Percentiles rank a stretch among this genome's conserved stretches.
Evolutionary conservation across 768 basidiomycete genomes (phyloP).

Genomic region (Kwoniella mangroviensis): DNA sequence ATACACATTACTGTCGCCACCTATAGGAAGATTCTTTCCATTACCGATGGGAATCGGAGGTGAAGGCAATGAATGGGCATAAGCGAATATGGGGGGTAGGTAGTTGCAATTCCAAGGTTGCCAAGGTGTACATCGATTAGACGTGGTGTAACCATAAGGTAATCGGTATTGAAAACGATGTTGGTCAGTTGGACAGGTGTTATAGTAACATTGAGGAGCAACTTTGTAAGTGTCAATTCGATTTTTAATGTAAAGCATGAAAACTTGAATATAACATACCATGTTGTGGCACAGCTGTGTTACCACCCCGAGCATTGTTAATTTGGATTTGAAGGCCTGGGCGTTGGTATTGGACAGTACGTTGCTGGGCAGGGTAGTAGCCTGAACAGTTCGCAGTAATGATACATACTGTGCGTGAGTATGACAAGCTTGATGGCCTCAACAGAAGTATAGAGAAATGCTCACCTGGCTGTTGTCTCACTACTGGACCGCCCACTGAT

Average conservation of each 20-base stretch:
- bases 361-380: conserved; percentile 16
- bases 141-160: conserved; percentile 1
- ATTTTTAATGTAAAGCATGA: not conserved
- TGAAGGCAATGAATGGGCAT: not conserved
- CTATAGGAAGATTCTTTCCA: not conserved
- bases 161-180: conserved; percentile 4
- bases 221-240: conserved; percentile 3
- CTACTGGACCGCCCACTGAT: not conserved
- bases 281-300: conserved; percentile 3
- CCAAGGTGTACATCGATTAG: conserved; percentile 12
- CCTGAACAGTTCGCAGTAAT: not conserved
- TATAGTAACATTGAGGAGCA: not conserved
- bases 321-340: conserved; percentile 47
- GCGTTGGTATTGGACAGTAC: conserved; percentile 40
- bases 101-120: conserved; percentile 15
- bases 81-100: conserved; percentile 3
- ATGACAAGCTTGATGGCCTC: not conserved
- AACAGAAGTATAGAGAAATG: not conserved
- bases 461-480: conserved; percentile 9
- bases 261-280: conserved; percentile 4
- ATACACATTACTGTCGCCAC: not conserved
- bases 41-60: not conserved
- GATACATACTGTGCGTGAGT: not conserved
- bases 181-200: conserved; percentile 5
- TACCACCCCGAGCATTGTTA: conserved; percentile 19